Percentiles rank a stretch among this genome's conserved stretches.
Conservation (phyloP, 176 grass and related monocot genomes). For the Paspalum notatum region DNA sequence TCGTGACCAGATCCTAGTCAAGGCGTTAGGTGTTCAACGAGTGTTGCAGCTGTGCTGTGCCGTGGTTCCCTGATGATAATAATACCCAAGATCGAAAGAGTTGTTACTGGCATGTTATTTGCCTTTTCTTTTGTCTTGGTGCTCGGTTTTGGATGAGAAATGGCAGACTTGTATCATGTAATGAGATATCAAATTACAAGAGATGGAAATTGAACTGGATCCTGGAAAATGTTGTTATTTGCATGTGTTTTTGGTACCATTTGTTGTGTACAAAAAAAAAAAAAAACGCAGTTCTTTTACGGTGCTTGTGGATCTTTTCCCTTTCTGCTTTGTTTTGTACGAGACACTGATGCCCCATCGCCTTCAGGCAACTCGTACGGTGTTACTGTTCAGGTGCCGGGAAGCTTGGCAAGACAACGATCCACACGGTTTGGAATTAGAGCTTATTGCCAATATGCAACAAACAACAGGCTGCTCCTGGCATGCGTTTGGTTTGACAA, state of each 20-base stretch:
- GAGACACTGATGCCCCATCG: too few relatives aligned
- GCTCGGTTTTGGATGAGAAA: neutral
- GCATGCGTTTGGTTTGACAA: too few relatives aligned
- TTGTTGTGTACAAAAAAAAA: neutral
- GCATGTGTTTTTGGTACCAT: neutral
- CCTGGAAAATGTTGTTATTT: neutral
- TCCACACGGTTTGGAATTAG: too few relatives aligned
- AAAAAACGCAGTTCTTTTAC: neutral
- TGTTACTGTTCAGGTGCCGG: too few relatives aligned
- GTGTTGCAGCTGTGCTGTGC: neutral
- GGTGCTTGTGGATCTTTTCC: neutral
- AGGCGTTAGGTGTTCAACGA: neutral
- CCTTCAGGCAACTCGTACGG: too few relatives aligned
- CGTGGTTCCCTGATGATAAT: slow-evolving; percentile 19
- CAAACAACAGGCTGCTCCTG: too few relatives aligned
- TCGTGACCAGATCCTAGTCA: neutral
- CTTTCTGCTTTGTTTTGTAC: too few relatives aligned
- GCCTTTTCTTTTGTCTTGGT: neutral
- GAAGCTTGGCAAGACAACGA: too few relatives aligned
- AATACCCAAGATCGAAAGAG: neutral
- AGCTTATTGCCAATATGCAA: too few relatives aligned
- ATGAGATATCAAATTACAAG: neutral
- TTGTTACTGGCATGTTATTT: neutral
- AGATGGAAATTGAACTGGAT: neutral
- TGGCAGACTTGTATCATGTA: neutral